These are phyloP conservation scores for Puccinia coronata DNA, from an alignment of 1,284 basidiomycete species.

Conservation along the genomic window DNA sequence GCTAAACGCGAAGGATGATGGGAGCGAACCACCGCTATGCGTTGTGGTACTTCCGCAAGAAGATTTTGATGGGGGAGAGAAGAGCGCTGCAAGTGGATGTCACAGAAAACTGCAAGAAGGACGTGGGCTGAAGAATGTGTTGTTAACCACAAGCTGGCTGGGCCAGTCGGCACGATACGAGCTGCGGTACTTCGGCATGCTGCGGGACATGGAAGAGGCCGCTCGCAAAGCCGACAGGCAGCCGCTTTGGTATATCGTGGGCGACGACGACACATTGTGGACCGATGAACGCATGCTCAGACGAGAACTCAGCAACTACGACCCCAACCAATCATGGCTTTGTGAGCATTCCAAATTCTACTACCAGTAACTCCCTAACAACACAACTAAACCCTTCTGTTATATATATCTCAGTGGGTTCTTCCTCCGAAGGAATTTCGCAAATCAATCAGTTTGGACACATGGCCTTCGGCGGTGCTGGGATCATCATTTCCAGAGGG, in stretches of 20 bases:
- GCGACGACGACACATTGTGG: conserved; percentile 54
- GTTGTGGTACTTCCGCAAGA: conserved; percentile 18
- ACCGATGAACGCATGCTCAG: conserved; percentile 52
- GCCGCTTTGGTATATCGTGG: conserved; percentile 30
- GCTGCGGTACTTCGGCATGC: conserved; percentile 27
- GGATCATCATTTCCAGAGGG: conserved; percentile 51
- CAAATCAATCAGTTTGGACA: conserved; percentile 53
- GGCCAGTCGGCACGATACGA: conserved; percentile 30
- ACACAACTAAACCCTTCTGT: no score
- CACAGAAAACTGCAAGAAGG: not conserved
- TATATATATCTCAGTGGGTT: no score
- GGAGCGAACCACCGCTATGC: not conserved
- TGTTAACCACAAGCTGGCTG: conserved; percentile 14
- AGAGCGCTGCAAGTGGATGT: not conserved
- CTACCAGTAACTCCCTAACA: not conserved
- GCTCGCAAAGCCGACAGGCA: not conserved
- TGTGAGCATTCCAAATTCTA: no score
- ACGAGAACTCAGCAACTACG: conserved; percentile 53
- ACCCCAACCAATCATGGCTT: conserved; percentile 51
- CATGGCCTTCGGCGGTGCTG: conserved; percentile 52
- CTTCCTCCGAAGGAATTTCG: conserved; percentile 52
- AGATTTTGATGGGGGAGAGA: not conserved
- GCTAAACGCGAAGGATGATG: not conserved
- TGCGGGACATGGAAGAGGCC: conserved; percentile 15
- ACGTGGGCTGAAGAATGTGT: not conserved